Base-by-base conservation (phyloP, 495 filamentous ascomycete genomes). In the Aspergillus carlsbadensis region DNA sequence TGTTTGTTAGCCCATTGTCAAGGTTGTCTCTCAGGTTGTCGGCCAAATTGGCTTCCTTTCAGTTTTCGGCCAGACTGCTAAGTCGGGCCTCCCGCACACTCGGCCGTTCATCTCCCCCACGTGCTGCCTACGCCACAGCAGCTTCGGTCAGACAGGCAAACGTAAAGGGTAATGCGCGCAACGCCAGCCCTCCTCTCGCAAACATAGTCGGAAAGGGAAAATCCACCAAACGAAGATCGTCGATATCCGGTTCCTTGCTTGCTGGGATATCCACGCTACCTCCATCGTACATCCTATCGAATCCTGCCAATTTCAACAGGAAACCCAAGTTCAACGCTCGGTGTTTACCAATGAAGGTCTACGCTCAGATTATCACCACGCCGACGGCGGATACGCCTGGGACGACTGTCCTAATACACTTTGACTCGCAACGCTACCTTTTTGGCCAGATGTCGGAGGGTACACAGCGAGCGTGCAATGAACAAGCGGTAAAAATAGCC, bases 301-400 rank as follows among this genome's bases (percentile, higher is more conserved):
- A 70, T 37, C 61, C 63, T 3, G 52, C 52, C 21, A 59, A 50
- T 18, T 56, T 59, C 51, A 18, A 61, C 20, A 35, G 18, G 14
- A 26, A 15, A 26, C 39, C n/a, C 52, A 24, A 2, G 11, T 36
- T 37, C 31, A 31, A 17, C n/a, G 22, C 1, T 6, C 21, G 3
- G 58, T 60, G 35, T 33, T 24, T 11, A 13, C 72, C 70, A 40
- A 96, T 96, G 92, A 80, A 83, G 67, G 85, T 75, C 67, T 79
- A 70, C 62, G 80, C 89, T 40, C 83, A 93, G 68, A 69, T 97
- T 58, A 63, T 93, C 57, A 87, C 83, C 46, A 87, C 88, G 22
- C 92, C 95, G n/a, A 92, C 94, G 63, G 86, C 86, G 52, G 94
- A 98, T 66, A 95, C 94, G 1, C 86, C 87, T 14, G 95, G 92